Evolutionary conservation across 2,329 filamentous ascomycete genomes (phyloP), one percentile per base, ranked within the genome.

Genomic region (Botryotinia narcissicola): DNA sequence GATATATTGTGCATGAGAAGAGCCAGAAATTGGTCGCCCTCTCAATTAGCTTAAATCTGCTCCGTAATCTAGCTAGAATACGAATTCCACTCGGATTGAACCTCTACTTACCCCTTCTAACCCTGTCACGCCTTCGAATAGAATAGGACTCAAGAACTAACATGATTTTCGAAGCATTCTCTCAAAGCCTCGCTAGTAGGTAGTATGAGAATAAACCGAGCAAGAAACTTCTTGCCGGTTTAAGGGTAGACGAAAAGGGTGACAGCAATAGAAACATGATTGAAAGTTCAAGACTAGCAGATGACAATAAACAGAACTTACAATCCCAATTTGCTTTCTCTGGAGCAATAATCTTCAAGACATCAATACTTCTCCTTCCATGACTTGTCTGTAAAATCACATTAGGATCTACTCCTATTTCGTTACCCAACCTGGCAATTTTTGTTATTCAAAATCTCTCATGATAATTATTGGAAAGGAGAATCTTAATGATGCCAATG

Each of bases 251-350:
- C 20, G 4, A 25, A 37, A 10, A 20, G 4, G 20, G 42, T 42
- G n/a, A n/a, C 16, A 54, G 8, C 8, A 75, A 16, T 14, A 2
- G 25, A 57, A 42, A 14, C 9, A n/a, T 37, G 1, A 16, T 25
- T 42, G 9, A 10, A 68, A 16, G 64, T 22, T 42, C 8, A 12
- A 42, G 5, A 14, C 40, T 9, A 16, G n/a, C 20, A 44, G 61
- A 14, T 69, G 29, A 69, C 20, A 62, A 46, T 89, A 29, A 16
- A 5, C 46, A 3, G 57, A 63, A 32, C 93, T 84, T 84, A 97
- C 94, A 97, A 76, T 97, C 94, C 94, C 93, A 95, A 78, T 92
- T 98, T 60, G 96, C 96, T 81, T 94, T 93, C 78, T 93, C 90
- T 25, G 94, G 92, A 75, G 93, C 91, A 74, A 97, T 88, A 42